Evolutionary conservation across 345 rosid species (phyloP).

Genomic region (Bretschneidera sinensis): DNA sequence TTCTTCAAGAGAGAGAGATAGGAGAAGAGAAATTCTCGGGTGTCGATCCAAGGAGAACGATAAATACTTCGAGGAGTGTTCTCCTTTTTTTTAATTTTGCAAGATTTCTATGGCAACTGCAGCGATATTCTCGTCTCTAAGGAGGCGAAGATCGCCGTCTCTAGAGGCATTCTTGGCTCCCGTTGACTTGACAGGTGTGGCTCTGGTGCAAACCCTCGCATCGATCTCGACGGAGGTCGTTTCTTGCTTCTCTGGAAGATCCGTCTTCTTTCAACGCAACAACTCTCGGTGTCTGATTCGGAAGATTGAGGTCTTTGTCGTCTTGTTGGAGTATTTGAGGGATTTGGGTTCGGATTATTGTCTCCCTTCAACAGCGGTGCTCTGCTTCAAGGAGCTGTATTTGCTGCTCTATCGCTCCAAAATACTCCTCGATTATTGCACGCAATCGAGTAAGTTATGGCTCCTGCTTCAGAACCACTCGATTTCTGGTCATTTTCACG

Average conservation of each 20-base stretch:
- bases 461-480: slow-evolving; percentile 73
- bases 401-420: slow-evolving; percentile 82
- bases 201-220: slow-evolving; percentile 61
- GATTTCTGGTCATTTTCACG: slow-evolving; percentile 91
- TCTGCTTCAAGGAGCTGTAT: slow-evolving; percentile 88
- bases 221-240: slow-evolving; percentile 59
- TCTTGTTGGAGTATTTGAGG: slow-evolving; percentile 53
- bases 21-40: neutral
- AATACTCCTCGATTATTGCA: slow-evolving; percentile 74
- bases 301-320: slow-evolving; percentile 60
- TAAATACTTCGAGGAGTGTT: too few relatives aligned
- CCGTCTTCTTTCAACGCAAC: slow-evolving; percentile 54
- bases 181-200: slow-evolving; percentile 67
- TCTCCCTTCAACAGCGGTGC: slow-evolving; percentile 42
- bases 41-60: too few relatives aligned
- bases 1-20: neutral
- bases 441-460: slow-evolving; percentile 87
- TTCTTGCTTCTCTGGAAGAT: slow-evolving; percentile 35
- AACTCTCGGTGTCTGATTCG: slow-evolving; percentile 77
- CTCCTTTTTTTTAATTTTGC: neutral
- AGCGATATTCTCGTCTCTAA: slow-evolving; percentile 76
- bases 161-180: slow-evolving; percentile 79
- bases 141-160: slow-evolving; percentile 74
- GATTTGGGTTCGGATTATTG: slow-evolving; percentile 39
- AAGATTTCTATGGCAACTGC: slow-evolving; percentile 60